Conservation (phyloP, 805 yeast species). For the Yarrowia keelungensis region DNA sequence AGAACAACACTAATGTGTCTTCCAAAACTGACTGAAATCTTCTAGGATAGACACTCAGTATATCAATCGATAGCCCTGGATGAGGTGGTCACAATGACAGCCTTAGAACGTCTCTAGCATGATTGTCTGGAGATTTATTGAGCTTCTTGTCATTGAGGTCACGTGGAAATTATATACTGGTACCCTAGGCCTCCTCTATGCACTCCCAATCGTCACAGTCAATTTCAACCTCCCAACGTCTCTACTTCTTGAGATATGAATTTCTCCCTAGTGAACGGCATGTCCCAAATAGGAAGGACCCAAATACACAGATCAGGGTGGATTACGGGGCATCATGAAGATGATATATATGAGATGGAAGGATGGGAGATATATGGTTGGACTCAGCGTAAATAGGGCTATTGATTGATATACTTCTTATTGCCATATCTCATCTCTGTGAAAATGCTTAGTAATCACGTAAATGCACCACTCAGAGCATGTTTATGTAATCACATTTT, state of each 20-base stretch:
- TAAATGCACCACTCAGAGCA: neutral
- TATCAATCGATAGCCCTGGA: neutral
- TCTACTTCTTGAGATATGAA: neutral
- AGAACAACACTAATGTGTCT: no score
- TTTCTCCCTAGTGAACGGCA: neutral
- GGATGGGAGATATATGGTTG: neutral
- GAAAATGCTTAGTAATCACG: no score
- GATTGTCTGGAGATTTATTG: neutral
- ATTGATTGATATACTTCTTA: neutral
- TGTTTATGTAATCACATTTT: neutral
- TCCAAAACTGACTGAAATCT: no score
- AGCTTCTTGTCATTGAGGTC: no score
- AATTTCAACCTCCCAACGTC: neutral
- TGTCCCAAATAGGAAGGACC: constrained; percentile 23
- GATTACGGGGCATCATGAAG: no score
- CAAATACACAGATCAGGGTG: constrained; percentile 1
- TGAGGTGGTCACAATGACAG: neutral
- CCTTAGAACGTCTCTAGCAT: no score
- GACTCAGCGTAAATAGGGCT: neutral
- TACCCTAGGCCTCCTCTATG: no score
- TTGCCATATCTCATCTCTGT: no score
- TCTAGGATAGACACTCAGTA: neutral
- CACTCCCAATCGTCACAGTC: no score
- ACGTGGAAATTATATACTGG: neutral
- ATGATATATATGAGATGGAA: no score